Evolutionary conservation across 305 asterid species (phyloP).

Genomic region (Solanum hybrid): DNA sequence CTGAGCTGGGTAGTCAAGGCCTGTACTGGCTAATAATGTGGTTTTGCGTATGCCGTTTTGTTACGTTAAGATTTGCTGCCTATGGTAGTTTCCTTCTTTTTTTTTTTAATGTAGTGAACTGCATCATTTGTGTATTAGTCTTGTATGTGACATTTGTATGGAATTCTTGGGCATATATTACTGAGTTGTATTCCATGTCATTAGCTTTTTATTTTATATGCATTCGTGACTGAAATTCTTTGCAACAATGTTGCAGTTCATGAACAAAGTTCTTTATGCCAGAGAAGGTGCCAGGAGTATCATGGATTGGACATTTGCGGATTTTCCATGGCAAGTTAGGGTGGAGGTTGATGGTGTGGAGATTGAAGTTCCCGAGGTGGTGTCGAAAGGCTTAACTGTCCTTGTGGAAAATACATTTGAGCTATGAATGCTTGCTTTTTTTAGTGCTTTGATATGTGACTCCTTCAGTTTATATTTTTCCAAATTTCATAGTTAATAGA

Average conservation of each 20-base stretch:
- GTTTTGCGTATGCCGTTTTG: background rate
- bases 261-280: slow-evolving; percentile 96
- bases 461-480: background rate
- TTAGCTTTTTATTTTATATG: background rate
- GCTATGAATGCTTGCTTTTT: background rate
- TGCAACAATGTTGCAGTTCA: slow-evolving; percentile 57
- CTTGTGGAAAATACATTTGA: background rate
- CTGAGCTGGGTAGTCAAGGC: background rate
- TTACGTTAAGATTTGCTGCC: background rate
- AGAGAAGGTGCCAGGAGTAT: slow-evolving; percentile 95
- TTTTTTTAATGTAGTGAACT: background rate
- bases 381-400: background rate
- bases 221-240: slow-evolving; percentile 15
- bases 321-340: slow-evolving; percentile 85
- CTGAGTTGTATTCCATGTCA: background rate
- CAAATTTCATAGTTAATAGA: background rate
- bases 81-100: background rate
- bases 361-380: slow-evolving; percentile 92
- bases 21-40: slow-evolving; percentile 1
- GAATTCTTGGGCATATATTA: background rate
- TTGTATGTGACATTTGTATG: background rate
- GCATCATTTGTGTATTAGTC: background rate
- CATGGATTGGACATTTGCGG: slow-evolving; percentile 86
- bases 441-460: background rate
- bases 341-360: slow-evolving; percentile 95